Base-by-base conservation (phyloP, 1,284 basidiomycete genomes). In the Naganishia sp. region DNA sequence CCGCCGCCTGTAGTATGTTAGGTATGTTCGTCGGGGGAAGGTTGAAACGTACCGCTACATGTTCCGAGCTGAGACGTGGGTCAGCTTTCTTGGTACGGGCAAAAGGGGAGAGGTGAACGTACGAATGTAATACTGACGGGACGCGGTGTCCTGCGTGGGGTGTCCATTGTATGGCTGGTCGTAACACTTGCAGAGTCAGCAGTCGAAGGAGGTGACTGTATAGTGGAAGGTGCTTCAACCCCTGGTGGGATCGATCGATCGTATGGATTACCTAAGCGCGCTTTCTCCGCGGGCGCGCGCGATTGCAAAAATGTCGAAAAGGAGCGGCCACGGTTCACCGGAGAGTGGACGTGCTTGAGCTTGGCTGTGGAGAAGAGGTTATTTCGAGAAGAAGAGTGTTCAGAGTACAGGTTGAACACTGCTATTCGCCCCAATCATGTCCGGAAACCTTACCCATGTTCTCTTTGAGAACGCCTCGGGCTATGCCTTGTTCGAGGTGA, bases 381-480 rank as follows among this genome's bases (percentile, higher is more conserved):
- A 17, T 9, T 5, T 28, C 11, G 52, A 54, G 32, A 54, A 32
- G 52, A 17, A n/a, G 52, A 39, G n/a, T 31, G 41, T 28, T 11
- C 23, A 6, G 18, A 46, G 45, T 46, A 15, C 42, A 43, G 45
- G 45, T 46, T 2, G 45, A n/a, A 46, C 18, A 15, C 42, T 43
- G 23, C 52, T 28, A 39, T 21, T 10, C 11, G 35, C 13, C 35
- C 35, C 18, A 32, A 51, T 25, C 31, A 80, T 80, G 80, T 80
- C 79, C 60, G 80, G 78, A 71, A 79, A 77, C 60, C 78, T 80
- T 71, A 90, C 90, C 42, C 94, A 99, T 82, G 85, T 92, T 71
- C 87, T 99, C 67, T 96, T 94, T 82, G 94, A 99, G 83, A 89
- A 90, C 49, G 88, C 95, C 68, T 94, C 93, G 41, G 95, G 95